These are phyloP conservation scores for Aspergillus sp. DNA, from an alignment of 2,329 filamentous ascomycete species.

Conservation along the genomic window DNA sequence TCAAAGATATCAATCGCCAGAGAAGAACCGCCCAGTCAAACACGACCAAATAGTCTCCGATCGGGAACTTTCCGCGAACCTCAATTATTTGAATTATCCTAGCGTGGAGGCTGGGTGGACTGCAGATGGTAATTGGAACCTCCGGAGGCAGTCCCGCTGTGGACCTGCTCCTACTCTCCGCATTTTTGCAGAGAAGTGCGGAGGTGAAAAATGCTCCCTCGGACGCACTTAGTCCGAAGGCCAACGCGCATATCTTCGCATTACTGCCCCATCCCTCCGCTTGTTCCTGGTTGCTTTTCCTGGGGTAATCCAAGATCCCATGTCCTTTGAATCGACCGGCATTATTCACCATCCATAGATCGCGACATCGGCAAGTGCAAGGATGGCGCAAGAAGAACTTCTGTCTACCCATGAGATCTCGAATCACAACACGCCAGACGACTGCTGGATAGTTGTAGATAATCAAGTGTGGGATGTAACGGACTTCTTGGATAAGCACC, in stretches of 20 bases:
- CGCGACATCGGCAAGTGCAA: background rate
- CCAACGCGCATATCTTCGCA: conserved; percentile 2
- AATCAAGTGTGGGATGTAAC: conserved; percentile 68
- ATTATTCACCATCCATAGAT: background rate
- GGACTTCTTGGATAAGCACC: conserved; percentile 64
- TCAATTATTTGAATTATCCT: background rate
- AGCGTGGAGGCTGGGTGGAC: background rate
- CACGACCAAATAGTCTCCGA: background rate
- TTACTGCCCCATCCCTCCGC: background rate
- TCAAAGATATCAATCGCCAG: too few relatives aligned
- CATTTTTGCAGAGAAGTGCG: conserved; percentile 9
- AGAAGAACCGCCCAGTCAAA: background rate
- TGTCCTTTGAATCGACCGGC: background rate
- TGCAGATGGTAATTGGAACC: background rate
- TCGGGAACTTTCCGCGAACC: background rate
- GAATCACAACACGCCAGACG: conserved; percentile 48
- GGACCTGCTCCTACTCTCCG: conserved; percentile 12
- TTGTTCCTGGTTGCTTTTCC: background rate
- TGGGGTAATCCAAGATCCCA: too few relatives aligned
- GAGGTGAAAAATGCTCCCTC: conserved; percentile 3
- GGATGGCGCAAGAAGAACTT: conserved; percentile 32
- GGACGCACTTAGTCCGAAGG: conserved; percentile 3
- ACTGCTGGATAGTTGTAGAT: conserved; percentile 69
- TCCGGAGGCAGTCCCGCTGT: conserved; percentile 10
- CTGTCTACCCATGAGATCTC: conserved; percentile 48